Evolutionary conservation across 129 eudicot genomes (phyloP).

Genomic region (Helichrysum umbraculigerum): DNA sequence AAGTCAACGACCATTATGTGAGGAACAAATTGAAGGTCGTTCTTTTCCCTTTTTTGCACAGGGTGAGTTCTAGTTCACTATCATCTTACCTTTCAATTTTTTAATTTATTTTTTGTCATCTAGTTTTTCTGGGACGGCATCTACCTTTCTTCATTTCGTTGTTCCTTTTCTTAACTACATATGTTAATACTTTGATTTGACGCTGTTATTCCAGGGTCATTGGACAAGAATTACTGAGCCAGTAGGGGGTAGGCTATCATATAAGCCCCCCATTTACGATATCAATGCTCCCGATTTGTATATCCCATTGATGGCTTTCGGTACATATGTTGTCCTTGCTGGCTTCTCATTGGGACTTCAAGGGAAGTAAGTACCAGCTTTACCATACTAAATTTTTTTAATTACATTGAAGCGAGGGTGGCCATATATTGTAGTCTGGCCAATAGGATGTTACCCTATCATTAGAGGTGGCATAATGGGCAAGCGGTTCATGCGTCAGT

Average conservation of each 20-base stretch:
- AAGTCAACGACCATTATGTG: constrained; percentile 69
- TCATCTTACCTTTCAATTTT: background rate
- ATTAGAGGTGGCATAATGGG: background rate
- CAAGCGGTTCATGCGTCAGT: background rate
- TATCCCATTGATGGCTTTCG: constrained; percentile 68
- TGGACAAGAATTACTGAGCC: constrained; percentile 81
- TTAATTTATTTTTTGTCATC: background rate
- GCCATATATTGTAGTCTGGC: background rate
- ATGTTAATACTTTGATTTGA: background rate
- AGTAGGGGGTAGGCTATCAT: constrained; percentile 69
- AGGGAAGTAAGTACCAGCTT: constrained; percentile 59
- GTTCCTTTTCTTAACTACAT: constrained; percentile 7
- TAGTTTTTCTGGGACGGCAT: background rate
- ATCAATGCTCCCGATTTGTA: constrained; percentile 75
- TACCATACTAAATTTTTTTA: background rate
- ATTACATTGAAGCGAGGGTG: background rate
- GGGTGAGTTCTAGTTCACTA: constrained; percentile 42
- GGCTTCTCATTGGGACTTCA: constrained; percentile 67
- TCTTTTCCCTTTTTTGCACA: constrained; percentile 62
- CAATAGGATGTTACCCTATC: constrained; percentile 1
- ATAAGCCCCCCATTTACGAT: constrained; percentile 72
- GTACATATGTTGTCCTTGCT: constrained; percentile 66
- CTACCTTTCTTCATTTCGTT: background rate
- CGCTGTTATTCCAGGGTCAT: constrained; percentile 48
- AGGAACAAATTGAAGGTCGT: constrained; percentile 69